phyloP scores from a whole-genome alignment of 2,329 filamentous ascomycete species.

The Cadophora luteo-olivacea region DNA sequence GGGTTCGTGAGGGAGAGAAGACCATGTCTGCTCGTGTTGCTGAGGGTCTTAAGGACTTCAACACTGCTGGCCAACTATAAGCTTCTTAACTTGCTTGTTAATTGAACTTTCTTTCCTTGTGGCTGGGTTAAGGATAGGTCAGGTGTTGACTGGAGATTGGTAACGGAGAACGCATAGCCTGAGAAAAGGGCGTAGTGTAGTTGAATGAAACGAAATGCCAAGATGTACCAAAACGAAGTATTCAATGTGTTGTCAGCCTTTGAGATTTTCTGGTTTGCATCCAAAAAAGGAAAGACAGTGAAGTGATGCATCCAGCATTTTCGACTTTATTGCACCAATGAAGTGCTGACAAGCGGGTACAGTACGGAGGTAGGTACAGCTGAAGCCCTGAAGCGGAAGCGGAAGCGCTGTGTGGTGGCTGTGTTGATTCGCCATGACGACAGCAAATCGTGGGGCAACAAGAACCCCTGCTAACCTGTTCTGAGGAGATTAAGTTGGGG shows the following conservation, averaged over 20 bases:
- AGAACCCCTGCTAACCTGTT: constrained; percentile 6
- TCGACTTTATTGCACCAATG: too few species aligned
- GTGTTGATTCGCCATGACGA: constrained; percentile 20
- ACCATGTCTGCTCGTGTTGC: constrained; percentile 85
- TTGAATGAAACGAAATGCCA: constrained; percentile 15
- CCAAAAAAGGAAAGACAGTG: background rate
- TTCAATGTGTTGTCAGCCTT: background rate
- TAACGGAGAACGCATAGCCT: constrained; percentile 23
- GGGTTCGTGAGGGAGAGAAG: constrained; percentile 97
- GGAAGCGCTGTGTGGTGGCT: constrained; percentile 1
- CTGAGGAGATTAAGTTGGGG: background rate
- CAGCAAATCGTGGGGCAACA: constrained; percentile 3
- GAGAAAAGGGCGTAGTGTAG: constrained; percentile 15
- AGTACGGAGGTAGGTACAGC: background rate
- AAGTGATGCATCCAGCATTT: background rate
- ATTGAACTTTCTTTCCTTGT: constrained; percentile 19
- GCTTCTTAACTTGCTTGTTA: constrained; percentile 21
- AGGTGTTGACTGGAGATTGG: constrained; percentile 18
- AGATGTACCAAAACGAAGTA: constrained; percentile 12
- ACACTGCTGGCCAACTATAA: constrained; percentile 81
- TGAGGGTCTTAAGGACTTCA: constrained; percentile 90
- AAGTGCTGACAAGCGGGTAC: background rate
- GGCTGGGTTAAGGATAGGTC: constrained; percentile 15
- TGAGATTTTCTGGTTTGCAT: background rate
- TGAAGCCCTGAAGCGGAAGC: background rate